Evolutionary conservation across 1,284 basidiomycete genomes (phyloP).

Genomic region (Mrakiaceae sp.): DNA sequence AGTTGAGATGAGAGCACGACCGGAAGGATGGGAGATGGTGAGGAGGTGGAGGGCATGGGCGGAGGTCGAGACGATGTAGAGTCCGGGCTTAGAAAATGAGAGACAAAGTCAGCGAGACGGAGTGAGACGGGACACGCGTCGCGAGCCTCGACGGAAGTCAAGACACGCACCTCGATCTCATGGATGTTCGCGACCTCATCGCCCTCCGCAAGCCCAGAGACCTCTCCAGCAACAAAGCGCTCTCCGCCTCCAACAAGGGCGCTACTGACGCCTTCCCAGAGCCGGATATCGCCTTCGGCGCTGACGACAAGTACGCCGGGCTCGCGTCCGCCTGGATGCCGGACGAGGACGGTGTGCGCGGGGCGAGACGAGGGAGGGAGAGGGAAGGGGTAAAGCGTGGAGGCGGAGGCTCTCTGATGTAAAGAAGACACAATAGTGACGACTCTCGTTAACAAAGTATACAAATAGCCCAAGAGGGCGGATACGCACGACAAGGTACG

Average conservation of each 20-base stretch:
- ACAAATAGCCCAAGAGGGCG: slow-evolving; percentile 10
- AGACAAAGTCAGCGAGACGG: background rate
- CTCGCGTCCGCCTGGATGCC: slow-evolving; percentile 26
- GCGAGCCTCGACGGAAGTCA: background rate
- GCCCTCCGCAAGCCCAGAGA: slow-evolving; percentile 25
- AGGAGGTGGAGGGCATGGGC: slow-evolving; percentile 29
- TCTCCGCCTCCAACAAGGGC: slow-evolving; percentile 32
- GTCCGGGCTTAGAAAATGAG: slow-evolving; percentile 20
- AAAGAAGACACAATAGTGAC: background rate
- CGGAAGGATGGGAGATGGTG: slow-evolving; percentile 26
- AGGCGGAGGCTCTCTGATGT: slow-evolving; percentile 21
- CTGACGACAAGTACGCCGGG: slow-evolving; percentile 35
- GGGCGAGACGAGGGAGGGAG: slow-evolving; percentile 25
- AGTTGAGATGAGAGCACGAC: slow-evolving; percentile 25
- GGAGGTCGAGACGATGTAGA: slow-evolving; percentile 32
- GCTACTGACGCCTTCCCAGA: slow-evolving; percentile 35
- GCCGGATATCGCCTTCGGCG: slow-evolving; percentile 32
- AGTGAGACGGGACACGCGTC: background rate
- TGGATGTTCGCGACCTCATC: slow-evolving; percentile 31
- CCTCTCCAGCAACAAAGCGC: slow-evolving; percentile 21
- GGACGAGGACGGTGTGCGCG: slow-evolving; percentile 27
- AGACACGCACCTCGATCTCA: slow-evolving; percentile 26
- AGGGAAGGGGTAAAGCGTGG: slow-evolving; percentile 30
- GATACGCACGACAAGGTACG: slow-evolving; percentile 25
- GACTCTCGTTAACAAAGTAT: slow-evolving; percentile 20